These are phyloP conservation scores for Coprinopsis cinerea DNA, from an alignment of 768 basidiomycete species.

Conservation along the genomic window DNA sequence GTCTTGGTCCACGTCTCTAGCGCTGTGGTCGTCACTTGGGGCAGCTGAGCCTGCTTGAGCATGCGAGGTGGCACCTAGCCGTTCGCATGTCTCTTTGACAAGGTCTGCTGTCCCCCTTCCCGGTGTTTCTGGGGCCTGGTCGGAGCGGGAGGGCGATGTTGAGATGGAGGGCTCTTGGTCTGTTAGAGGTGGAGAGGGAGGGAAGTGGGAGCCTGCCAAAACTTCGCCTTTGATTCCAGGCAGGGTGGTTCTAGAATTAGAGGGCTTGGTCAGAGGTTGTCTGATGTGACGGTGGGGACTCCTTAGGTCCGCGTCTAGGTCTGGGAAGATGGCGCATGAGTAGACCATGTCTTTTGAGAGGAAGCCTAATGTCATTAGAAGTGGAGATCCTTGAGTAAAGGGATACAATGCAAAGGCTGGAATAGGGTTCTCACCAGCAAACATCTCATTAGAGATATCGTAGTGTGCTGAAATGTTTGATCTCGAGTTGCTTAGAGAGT, in stretches of 20 bases:
- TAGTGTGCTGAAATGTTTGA: constrained; percentile 74
- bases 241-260: background rate
- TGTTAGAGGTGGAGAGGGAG: background rate
- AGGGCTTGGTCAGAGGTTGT: background rate
- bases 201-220: no score
- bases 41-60: background rate
- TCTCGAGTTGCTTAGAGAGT: constrained; percentile 57
- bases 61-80: no score
- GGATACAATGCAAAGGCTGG: no score
- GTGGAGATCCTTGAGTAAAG: constrained; percentile 8
- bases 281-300: background rate
- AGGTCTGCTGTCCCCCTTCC: no score
- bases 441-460: constrained; percentile 76
- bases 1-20: background rate
- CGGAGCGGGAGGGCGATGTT: background rate
- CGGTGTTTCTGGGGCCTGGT: background rate
- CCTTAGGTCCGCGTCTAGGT: constrained; percentile 51
- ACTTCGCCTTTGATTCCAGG: background rate
- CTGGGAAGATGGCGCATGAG: constrained; percentile 64
- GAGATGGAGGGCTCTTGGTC: background rate
- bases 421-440: no score
- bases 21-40: background rate
- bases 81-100: no score
- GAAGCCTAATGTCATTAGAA: constrained; percentile 32
- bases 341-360: constrained; percentile 73